Evolutionary conservation across 768 basidiomycete species (phyloP), one percentile per base, ranked within the genome.

Genomic region (Lactarius trivialis): DNA sequence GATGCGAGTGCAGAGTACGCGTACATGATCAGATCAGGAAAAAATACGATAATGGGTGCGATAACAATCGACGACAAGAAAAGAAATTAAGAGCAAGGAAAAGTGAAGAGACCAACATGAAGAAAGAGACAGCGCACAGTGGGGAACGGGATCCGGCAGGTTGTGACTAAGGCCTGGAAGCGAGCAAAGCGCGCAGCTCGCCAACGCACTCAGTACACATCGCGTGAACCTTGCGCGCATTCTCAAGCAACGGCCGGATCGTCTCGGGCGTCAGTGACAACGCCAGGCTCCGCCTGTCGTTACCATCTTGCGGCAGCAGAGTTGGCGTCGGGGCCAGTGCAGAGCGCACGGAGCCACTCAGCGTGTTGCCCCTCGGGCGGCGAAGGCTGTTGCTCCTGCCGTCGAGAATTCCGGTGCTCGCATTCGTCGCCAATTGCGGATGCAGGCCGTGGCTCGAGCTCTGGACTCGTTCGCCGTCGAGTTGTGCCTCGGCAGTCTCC

Each of bases 241-340:
- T 92, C 73, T 91, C 89, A 43, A 93, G 72, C 60, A 92, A 68
- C 34, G 91, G 92, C 72, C 79, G 81, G 68, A 94, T 92, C 68
- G 91, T 93, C 73, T 93, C 91, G 0, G 92, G 92, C 14, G 89
- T 91, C 83, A 94, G 84, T 49, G 89, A 86, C 48, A 94, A 71
- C 69, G 70, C 56, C 19, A 45, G 69, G 63, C 60, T 69, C 28
- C 19, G 76, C 71, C 56, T 79, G 7, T 67, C 54, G 26, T 11
- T 24, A 12, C 68, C 67, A 2, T 63, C 55, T 50, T 66, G 34
- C 26, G 62, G 17, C 45, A 60, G 55, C 7, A 64, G 61, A 9
- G 63, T 58, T 49, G 69, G 63, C 12, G 64, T 56, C 49, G 69
- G 82, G 1, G 85, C 82, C 0, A 82, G 83, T 72, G 84, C 85